Evolutionary conservation across 345 rosid species (phyloP).

Genomic region (Eucalyptus cladocalyx): DNA sequence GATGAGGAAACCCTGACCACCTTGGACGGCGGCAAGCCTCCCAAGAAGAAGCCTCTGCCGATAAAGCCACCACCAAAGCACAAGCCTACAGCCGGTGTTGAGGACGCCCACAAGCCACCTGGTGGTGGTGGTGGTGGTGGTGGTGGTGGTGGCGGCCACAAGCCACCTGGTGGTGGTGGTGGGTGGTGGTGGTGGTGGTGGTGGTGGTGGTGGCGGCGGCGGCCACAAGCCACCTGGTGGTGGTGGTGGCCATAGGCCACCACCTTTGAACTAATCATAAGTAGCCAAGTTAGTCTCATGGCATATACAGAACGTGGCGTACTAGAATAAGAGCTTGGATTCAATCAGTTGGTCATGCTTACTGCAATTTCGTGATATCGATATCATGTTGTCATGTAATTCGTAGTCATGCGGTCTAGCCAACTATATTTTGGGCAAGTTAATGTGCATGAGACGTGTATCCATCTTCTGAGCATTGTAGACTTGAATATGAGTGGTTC

Average conservation of each 20-base stretch:
- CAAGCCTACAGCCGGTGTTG: not conserved
- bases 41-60: not conserved
- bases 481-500: not conserved
- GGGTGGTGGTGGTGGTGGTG: not conserved
- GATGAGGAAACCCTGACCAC: not conserved
- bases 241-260: not conserved
- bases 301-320: not conserved
- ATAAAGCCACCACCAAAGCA: not conserved
- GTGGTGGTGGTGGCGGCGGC: too few species aligned
- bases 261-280: not conserved
- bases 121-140: too few species aligned
- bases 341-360: not conserved
- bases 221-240: not conserved
- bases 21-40: not conserved
- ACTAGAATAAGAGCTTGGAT: not conserved
- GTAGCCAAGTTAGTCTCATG: not conserved
- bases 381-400: not conserved
- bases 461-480: not conserved
- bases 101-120: not conserved
- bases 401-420: not conserved
- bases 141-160: too few species aligned
- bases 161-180: too few species aligned
- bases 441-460: not conserved
- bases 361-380: not conserved
- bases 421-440: not conserved